Evolutionary conservation across 108 stramenopile genomes (phyloP), one percentile per base, ranked within the genome.

Genomic region (Cyclotella atomus): DNA sequence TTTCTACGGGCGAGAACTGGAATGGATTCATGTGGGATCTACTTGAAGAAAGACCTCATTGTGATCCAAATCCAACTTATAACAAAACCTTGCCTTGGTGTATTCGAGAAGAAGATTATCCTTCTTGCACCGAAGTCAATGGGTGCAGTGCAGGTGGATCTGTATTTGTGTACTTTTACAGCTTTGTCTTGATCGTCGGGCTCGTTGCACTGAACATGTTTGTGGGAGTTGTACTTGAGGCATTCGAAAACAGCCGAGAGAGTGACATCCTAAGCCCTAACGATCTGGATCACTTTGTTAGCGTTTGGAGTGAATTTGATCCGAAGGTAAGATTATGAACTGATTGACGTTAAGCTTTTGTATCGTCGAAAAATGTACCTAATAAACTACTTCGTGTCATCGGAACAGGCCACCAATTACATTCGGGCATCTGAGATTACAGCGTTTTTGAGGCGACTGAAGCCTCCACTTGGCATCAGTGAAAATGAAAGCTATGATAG

Each of bases 1-100:
- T 89, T 77, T 73, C 84, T 53, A 93, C 92, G 12, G 92, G 92
- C 16, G 92, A 91, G 77, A 68, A 83, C 61, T 88, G 89, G 89
- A 85, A 89, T 70, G 83, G 79, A 14, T 71, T 84, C 68, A 86
- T 93, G 86, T 68, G 79, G 8, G 70, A 12, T 29, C 59, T 3
- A 52, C 30, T n/a, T 84, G 83, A n/a, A n/a, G n/a, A n/a, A n/a
- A 14, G 70, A 12, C 29, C 65, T 3, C 36, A 52, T 19, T 84
- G 84, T 63, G 78, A 76, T 21, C 32, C 65, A 17, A 61, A 78
- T 30, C 74, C 75, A 55, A 38, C 23, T 21, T 85, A 79, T 62
- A 30, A 80, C 44, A 38, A 68, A 46, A 52, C 44, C 6, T 30
- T 69, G 33, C 80, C 84, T 23, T 86, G 82, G 82, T 86, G 85